Evolutionary conservation across 148 eudicot genomes (phyloP).

Genomic region (Chenopodium album): DNA sequence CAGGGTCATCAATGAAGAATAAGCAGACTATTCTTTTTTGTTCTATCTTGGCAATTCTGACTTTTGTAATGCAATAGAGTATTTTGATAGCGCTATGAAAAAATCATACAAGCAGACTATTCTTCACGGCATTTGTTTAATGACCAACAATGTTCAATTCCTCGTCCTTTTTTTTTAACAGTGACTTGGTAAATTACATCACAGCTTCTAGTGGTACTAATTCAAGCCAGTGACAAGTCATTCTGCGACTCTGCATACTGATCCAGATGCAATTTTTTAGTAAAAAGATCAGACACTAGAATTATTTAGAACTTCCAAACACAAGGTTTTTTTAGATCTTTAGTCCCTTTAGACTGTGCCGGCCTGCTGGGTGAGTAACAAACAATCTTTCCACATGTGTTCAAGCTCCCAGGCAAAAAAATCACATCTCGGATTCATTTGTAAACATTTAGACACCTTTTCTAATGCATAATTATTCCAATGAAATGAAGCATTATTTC

Average conservation of each 20-base stretch:
- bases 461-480: background rate
- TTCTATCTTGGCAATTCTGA: background rate
- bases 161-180: background rate
- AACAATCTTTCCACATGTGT: background rate
- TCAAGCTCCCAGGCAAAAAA: background rate
- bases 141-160: background rate
- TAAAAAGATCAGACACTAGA: background rate
- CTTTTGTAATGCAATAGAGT: background rate
- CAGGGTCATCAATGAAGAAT: background rate
- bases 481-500: constrained; percentile 1
- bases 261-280: background rate
- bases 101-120: background rate
- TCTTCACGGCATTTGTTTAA: background rate
- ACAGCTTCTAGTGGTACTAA: background rate
- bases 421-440: background rate
- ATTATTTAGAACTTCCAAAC: background rate
- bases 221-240: background rate
- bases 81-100: background rate
- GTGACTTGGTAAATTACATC: background rate
- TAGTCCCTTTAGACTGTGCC: background rate
- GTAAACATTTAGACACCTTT: background rate
- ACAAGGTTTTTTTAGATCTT: background rate
- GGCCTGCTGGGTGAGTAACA: background rate
- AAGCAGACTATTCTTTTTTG: background rate
- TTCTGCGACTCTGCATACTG: background rate